These are phyloP conservation scores for Tylopilus cervinicoccineus DNA, from an alignment of 768 basidiomycete species.

Conservation along the genomic window DNA sequence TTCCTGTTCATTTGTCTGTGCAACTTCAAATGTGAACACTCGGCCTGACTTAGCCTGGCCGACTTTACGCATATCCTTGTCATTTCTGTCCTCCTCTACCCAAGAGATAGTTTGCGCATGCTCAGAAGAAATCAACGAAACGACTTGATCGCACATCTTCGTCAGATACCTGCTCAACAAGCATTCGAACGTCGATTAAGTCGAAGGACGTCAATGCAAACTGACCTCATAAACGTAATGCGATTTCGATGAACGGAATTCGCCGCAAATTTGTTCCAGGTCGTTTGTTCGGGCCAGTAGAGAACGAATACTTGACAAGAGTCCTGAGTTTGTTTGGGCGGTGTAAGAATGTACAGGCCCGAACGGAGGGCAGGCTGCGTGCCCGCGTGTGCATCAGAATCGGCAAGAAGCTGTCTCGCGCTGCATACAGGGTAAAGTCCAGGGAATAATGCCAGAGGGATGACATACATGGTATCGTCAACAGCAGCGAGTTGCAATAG, in stretches of 20 bases:
- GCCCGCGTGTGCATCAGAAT: constrained; percentile 4
- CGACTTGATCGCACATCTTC: constrained; percentile 53
- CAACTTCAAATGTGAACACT: constrained; percentile 50
- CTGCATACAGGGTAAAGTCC: constrained; percentile 1
- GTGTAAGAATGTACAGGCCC: constrained; percentile 18
- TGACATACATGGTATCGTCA: constrained; percentile 39
- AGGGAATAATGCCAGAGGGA: no score
- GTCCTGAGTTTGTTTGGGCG: not conserved
- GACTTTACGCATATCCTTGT: constrained; percentile 29
- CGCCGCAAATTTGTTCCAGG: constrained; percentile 50
- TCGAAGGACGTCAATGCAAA: not conserved
- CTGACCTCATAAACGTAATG: constrained; percentile 58
- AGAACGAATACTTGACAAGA: constrained; percentile 40
- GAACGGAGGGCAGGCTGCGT: constrained; percentile 19
- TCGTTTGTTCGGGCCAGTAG: constrained; percentile 60
- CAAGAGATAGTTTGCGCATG: constrained; percentile 45
- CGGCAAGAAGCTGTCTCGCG: constrained; percentile 11
- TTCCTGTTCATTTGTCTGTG: constrained; percentile 52
- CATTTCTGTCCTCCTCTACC: no score
- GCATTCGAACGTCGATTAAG: not conserved
- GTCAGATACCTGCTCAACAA: constrained; percentile 48
- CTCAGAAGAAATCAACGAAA: constrained; percentile 48
- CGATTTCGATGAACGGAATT: constrained; percentile 48
- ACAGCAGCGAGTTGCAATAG: constrained; percentile 36
- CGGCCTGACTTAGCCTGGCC: constrained; percentile 44